Evolutionary conservation across 306 rosid species (phyloP), one percentile per base, ranked within the genome.

Genomic region (Sicyos edulis): DNA sequence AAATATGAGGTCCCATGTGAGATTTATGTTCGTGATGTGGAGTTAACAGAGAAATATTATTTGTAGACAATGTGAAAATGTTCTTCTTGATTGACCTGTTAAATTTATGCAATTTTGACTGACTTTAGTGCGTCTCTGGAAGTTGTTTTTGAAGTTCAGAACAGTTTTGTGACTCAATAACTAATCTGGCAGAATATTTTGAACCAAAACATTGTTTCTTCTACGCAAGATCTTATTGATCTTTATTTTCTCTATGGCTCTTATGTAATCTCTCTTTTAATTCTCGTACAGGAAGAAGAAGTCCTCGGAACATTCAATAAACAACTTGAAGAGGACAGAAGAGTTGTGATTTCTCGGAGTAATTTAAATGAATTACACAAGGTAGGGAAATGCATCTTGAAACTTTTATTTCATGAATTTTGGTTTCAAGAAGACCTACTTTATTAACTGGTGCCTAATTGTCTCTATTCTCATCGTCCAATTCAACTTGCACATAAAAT

Each of bases 271-370:
- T 57, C 17, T 17, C 62, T 54, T 82, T 64, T 52, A 22, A 79
- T 77, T 71, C 34, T 72, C 74, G 74, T 81, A 20, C 80, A 93
- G 99, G 99, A 93, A 70, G 97, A 93, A 49, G 95, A 87, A 82
- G 59, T 77, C 40, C 95, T 91, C 61, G 76, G 42, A 80, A 84
- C 88, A 63, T 93, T 93, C 81, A 84, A 83, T 79, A 93, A 91
- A 79, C 99, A 93, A 82, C 86, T 93, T 17, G 99, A 93, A 71
- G 97, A 93, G 74, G 99, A 93, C 78, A 82, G 90, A 74, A 86
- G 85, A 86, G 79, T 93, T 76, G 88, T 93, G 81, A 82, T 83
- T 77, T 86, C 96, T 53, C 83, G 98, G 53, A 91, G 96, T 82
- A 91, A 91, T 87, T 78, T 91, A 81, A 87, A 86, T 81, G 96